Base-by-base conservation (phyloP, 176 grass and related monocot species). In the Raddia distichophylla region DNA sequence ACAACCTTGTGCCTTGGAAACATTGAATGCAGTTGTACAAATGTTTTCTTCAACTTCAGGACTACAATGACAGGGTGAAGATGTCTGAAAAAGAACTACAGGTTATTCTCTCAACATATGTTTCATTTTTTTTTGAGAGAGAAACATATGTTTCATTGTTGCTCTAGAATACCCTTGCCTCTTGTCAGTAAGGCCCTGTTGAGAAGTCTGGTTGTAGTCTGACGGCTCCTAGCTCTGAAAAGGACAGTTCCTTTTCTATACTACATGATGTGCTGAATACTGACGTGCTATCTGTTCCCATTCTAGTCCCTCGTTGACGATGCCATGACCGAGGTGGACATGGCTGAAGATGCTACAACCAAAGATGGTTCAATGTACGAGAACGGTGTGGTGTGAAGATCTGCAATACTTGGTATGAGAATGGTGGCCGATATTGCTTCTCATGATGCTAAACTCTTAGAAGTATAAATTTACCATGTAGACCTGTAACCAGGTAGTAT, bases 61-160 rank as follows among this genome's bases (percentile, higher is more conserved):
- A 94, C 74, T 89, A 77, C 83, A 86, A 81, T 70, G 89, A 94
- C 66, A 94, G 82, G 65, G 77, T 85, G 52, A 94, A 91, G 79
- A 85, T 51, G 2, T 84, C 87, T 80, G 89, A 94, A 85, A 71
- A 94, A 75, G 87, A 89, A 60, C 87, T 94, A 17, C 85, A 94
- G 89, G 93, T 85, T 59, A 59, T 73, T 85, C 16, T 60, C 43
- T 52, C 22, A 46, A 8, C 19, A 60, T 11, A 47, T 40, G 37
- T 7, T 70, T 81, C 35, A 10, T 75, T 75, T 75, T 27, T 27
- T 27, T 27, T 27, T 27, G 27, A 27, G 27, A 27, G 27, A 27
- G 27, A 27, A 46, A 8, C 19, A 60, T 11, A 47, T 40, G 37
- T 7, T 70, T 82, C 35, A 10, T 75, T 13, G 20, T 17, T 62